phyloP scores from a whole-genome alignment of 257 asterid species.

The Lantana camara region DNA sequence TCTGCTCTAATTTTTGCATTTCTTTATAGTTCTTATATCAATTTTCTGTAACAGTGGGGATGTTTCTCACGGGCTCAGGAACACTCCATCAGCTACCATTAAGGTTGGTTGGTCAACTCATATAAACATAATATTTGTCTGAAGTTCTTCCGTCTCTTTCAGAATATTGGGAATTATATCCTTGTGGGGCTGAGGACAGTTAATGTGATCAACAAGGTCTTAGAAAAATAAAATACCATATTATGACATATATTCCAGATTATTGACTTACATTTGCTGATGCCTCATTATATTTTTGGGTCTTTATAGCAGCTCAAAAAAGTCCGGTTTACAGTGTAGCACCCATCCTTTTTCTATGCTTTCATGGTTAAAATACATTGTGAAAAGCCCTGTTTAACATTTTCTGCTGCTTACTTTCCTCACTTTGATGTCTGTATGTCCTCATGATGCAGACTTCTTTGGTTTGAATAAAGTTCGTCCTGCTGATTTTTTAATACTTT shows the following conservation, averaged over 20 bases:
- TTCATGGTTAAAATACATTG: neutral
- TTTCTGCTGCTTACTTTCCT: neutral
- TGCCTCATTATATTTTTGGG: slow-evolving; percentile 2
- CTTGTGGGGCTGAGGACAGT: slow-evolving; percentile 11
- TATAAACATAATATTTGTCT: neutral
- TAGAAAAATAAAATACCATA: neutral
- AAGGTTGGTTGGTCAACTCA: slow-evolving; percentile 48
- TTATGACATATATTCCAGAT: too few species aligned
- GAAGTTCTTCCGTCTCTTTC: slow-evolving; percentile 7
- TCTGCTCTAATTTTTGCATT: slow-evolving; percentile 16
- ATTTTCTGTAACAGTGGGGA: slow-evolving; percentile 62
- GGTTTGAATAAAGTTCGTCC: slow-evolving; percentile 5
- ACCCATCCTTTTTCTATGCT: neutral
- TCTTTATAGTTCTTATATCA: slow-evolving; percentile 29
- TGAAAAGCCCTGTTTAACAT: neutral
- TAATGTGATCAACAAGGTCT: neutral
- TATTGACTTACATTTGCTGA: neutral
- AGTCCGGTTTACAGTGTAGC: neutral
- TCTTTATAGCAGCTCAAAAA: slow-evolving; percentile 4
- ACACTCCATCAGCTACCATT: slow-evolving; percentile 77
- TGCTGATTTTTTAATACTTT: slow-evolving; percentile 2
- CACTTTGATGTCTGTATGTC: neutral
- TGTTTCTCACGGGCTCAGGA: slow-evolving; percentile 87
- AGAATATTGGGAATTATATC: neutral
- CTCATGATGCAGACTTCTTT: slow-evolving; percentile 4